phyloP scores from a whole-genome alignment of 2,329 filamentous ascomycete species.

The Lachnellula subtilissima region DNA sequence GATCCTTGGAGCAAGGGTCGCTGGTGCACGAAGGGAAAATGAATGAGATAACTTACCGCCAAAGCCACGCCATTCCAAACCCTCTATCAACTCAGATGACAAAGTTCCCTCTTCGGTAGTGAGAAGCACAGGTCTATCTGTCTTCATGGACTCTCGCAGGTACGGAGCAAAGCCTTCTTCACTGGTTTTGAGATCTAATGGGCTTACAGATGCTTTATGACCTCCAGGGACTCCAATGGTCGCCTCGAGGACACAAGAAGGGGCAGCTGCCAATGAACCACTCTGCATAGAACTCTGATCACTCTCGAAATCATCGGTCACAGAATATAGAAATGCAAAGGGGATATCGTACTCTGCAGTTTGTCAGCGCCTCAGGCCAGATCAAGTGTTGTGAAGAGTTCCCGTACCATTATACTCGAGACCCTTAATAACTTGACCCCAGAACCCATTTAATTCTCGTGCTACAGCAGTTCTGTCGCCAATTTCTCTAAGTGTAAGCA shows the following conservation, averaged over 20 bases:
- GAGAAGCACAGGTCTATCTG: slow-evolving; percentile 61
- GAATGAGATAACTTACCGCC: slow-evolving; percentile 36
- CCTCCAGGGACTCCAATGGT: slow-evolving; percentile 61
- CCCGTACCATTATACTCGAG: slow-evolving; percentile 59
- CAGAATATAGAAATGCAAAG: slow-evolving; percentile 72
- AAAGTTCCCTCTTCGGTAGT: slow-evolving; percentile 63
- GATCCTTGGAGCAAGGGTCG: no score
- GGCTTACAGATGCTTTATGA: slow-evolving; percentile 55
- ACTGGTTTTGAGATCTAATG: slow-evolving; percentile 65
- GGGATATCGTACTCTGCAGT: slow-evolving; percentile 61
- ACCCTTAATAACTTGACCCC: slow-evolving; percentile 63
- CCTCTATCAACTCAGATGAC: slow-evolving; percentile 58
- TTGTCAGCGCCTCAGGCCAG: slow-evolving; percentile 2
- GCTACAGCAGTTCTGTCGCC: slow-evolving; percentile 70
- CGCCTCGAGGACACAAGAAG: slow-evolving; percentile 66
- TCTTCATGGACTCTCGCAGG: slow-evolving; percentile 71
- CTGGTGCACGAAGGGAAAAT: no score
- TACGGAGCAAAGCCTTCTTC: slow-evolving; percentile 71
- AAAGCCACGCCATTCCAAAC: slow-evolving; percentile 65
- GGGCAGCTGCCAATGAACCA: slow-evolving; percentile 55
- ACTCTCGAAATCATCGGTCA: slow-evolving; percentile 65
- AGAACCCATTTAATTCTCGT: slow-evolving; percentile 69
- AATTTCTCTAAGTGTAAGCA: slow-evolving; percentile 73
- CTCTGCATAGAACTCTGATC: slow-evolving; percentile 69
- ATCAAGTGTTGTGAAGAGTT: not conserved